Evolutionary conservation across 1,284 basidiomycete species (phyloP), one percentile per base, ranked within the genome.

Genomic region (Trametes sp.): DNA sequence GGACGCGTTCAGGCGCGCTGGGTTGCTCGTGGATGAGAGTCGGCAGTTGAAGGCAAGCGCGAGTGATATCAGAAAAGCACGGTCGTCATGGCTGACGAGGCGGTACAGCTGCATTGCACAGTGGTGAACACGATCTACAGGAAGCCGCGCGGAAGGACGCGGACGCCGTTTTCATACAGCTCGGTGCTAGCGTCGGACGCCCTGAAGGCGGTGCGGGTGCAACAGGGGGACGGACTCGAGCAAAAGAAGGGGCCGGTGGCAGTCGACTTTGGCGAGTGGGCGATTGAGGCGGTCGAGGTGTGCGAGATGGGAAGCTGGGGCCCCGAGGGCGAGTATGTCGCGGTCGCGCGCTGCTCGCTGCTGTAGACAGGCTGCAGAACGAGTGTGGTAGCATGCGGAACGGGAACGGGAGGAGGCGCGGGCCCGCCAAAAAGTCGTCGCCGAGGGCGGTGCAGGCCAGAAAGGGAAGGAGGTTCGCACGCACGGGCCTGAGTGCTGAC

Each of bases 281-380:
- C 69, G 2, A 78, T 87, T 0, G 73, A 77, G n/a, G 80, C 84
- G 67, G 70, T 88, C 2, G 83, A 87, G 69, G 76, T 89, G 10
- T 88, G 87, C 76, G 73, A 78, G 51, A 88, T 89, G 86, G 86
- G 87, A 0, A 87, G 85, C 65, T 80, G 77, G 66, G 84, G 82
- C 0, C 77, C 77, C 0, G 79, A 86, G 60, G 85, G 82, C 24
- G 83, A 84, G 67, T 88, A 88, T 70, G 75, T 86, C n/a, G 70
- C 69, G 4, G 75, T 72, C 19, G 72, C 61, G 26, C 61, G 68
- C 16, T 54, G 57, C 36, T 21, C 63, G 29, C 31, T 38, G 33
- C 21, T 24, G 21, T 59, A 51, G 49, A 14, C 4, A 28, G 10
- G 50, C 10, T 29, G 38, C 4, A 41, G 16, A 19, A 2, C 38